These are phyloP conservation scores for Apophysomyces ossiformis DNA, from an alignment of 371 early-diverging fungal genomes.

Conservation along the genomic window DNA sequence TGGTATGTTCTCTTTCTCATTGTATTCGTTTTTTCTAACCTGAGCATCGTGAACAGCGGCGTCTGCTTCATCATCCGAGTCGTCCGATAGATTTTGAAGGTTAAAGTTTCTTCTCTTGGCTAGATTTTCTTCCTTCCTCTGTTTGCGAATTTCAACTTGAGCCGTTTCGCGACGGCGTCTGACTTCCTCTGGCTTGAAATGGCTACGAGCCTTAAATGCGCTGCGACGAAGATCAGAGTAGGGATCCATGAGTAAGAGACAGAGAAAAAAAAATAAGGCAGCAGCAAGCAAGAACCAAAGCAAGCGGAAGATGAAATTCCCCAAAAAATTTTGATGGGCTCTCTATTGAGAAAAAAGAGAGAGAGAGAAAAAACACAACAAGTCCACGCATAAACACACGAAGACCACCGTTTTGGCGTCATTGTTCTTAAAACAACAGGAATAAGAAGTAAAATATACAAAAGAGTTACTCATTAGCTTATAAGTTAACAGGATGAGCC, in stretches of 20 bases:
- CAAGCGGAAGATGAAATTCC: constrained; percentile 2
- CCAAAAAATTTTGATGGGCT: constrained; percentile 2
- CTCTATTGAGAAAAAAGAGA: too few relatives aligned
- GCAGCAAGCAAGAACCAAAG: constrained; percentile 5
- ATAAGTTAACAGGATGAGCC: too few relatives aligned
- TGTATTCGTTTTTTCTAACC: constrained; percentile 33
- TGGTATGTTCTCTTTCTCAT: too few relatives aligned
- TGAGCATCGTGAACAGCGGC: constrained; percentile 48
- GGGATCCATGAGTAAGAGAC: constrained; percentile 48
- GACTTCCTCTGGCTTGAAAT: constrained; percentile 90
- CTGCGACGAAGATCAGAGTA: constrained; percentile 66
- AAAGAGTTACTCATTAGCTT: too few relatives aligned
- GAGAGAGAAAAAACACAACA: too few relatives aligned
- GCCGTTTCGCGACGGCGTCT: constrained; percentile 93
- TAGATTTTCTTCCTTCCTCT: constrained; percentile 93
- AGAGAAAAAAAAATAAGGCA: background rate
- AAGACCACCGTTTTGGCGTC: too few relatives aligned
- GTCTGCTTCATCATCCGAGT: constrained; percentile 84
- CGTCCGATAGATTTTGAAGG: constrained; percentile 61
- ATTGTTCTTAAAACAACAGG: too few relatives aligned
- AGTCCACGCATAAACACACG: too few relatives aligned
- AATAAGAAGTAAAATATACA: too few relatives aligned
- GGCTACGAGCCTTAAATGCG: constrained; percentile 85
- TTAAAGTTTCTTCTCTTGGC: constrained; percentile 89
- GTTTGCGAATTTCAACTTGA: constrained; percentile 92